phyloP scores from a whole-genome alignment of 345 rosid species.

The Acer negundo region DNA sequence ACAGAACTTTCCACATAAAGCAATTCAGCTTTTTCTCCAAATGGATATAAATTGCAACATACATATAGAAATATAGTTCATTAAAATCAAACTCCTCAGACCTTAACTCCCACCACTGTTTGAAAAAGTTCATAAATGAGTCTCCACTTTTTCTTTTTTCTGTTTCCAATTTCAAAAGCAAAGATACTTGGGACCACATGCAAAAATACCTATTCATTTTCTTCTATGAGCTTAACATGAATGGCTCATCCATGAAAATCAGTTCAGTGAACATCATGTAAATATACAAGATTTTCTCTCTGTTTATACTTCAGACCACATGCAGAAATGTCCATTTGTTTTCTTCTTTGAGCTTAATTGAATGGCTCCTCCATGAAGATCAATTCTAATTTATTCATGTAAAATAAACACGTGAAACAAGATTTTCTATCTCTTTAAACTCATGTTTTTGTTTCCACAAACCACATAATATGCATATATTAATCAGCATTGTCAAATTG shows the following conservation, averaged over 20 bases:
- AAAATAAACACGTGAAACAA: neutral
- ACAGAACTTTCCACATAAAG: neutral
- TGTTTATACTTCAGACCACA: neutral
- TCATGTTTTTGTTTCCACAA: slow-evolving; percentile 9
- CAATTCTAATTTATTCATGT: neutral
- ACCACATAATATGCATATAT: neutral
- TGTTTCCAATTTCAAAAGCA: slow-evolving; percentile 1
- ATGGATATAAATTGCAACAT: neutral
- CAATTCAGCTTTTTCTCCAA: neutral
- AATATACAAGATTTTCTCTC: neutral
- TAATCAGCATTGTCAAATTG: neutral
- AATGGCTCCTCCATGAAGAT: neutral
- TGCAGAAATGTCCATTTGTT: neutral
- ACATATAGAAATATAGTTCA: neutral
- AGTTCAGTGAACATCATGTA: neutral
- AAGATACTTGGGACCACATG: neutral
- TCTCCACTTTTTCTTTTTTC: neutral
- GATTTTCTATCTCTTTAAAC: neutral
- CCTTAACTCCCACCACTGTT: neutral
- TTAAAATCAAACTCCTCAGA: neutral
- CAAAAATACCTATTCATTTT: neutral
- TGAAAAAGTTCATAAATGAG: neutral
- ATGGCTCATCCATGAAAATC: neutral
- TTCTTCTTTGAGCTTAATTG: slow-evolving; percentile 2
- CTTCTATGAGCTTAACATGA: neutral